Evolutionary conservation across 129 eudicot genomes (phyloP).

Genomic region (Solidago caesia): DNA sequence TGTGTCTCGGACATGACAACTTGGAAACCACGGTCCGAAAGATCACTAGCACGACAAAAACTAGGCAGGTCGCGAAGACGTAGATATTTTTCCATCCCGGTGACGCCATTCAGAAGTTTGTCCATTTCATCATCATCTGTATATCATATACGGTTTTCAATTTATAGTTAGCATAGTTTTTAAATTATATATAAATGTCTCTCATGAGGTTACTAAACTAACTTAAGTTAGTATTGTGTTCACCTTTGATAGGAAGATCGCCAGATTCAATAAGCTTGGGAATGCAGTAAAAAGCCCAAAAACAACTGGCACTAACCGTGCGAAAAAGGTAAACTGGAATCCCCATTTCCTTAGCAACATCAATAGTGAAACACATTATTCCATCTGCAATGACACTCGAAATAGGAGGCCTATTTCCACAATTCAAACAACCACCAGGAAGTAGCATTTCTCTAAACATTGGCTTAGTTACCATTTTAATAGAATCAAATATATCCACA

Average conservation of each 20-base stretch:
- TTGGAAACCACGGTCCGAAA: constrained; percentile 20
- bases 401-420: constrained; percentile 27
- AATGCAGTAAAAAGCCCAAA: constrained; percentile 53
- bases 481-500: constrained; percentile 30
- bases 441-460: constrained; percentile 34
- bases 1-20: constrained; percentile 21
- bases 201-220: neutral
- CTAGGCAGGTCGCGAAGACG: constrained; percentile 58
- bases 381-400: constrained; percentile 56
- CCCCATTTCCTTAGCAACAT: constrained; percentile 47
- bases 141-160: neutral
- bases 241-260: constrained; percentile 54
- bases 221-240: neutral
- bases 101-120: constrained; percentile 33
- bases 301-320: constrained; percentile 42
- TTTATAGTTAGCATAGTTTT: too few relatives aligned
- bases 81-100: constrained; percentile 60
- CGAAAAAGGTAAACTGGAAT: constrained; percentile 47
- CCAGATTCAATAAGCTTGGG: constrained; percentile 52
- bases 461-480: constrained; percentile 26
- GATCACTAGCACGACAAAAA: constrained; percentile 34
- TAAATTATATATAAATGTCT: too few relatives aligned
- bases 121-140: constrained; percentile 48
- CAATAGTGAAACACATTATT: constrained; percentile 38
- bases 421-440: constrained; percentile 23